phyloP scores from a whole-genome alignment of 1,284 basidiomycete genomes.

The Blastosporella zonata region DNA sequence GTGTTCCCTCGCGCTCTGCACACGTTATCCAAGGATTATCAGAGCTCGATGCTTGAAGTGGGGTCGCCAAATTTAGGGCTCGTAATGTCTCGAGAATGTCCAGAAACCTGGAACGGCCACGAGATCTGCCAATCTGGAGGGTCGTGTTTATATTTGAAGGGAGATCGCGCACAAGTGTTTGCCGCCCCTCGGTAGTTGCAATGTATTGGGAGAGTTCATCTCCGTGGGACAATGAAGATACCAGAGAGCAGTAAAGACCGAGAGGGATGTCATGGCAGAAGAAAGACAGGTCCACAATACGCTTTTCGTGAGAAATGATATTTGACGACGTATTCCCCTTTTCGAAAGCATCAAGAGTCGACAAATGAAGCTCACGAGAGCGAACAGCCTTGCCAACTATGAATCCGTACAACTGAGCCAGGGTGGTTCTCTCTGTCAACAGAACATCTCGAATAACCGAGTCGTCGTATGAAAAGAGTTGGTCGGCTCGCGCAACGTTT shows the following conservation, averaged over 20 bases:
- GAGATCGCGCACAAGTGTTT: constrained; percentile 48
- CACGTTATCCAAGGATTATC: constrained; percentile 44
- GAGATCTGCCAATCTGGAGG: constrained; percentile 55
- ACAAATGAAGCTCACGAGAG: constrained; percentile 61
- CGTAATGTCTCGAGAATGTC: constrained; percentile 58
- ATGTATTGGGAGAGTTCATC: constrained; percentile 52
- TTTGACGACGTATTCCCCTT: constrained; percentile 32
- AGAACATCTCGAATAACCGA: constrained; percentile 56
- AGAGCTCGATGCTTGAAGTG: constrained; percentile 45
- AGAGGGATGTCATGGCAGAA: constrained; percentile 61
- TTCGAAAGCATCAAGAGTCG: constrained; percentile 48
- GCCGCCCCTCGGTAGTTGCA: constrained; percentile 40
- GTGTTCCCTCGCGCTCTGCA: constrained; percentile 36
- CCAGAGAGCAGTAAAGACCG: constrained; percentile 54
- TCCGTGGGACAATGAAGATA: constrained; percentile 50
- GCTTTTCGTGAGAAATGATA: constrained; percentile 50
- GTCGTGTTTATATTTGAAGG: constrained; percentile 44
- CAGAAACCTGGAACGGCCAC: constrained; percentile 54
- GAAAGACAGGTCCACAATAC: constrained; percentile 55
- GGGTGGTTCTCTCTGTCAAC: constrained; percentile 59
- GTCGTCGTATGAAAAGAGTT: constrained; percentile 51
- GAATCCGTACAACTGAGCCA: constrained; percentile 68
- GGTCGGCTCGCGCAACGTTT: constrained; percentile 39
- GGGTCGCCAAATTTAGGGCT: constrained; percentile 50
- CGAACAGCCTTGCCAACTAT: constrained; percentile 61